Evolutionary conservation across 2,329 filamentous ascomycete genomes (phyloP).

Genomic region (Byssothecium circinans): DNA sequence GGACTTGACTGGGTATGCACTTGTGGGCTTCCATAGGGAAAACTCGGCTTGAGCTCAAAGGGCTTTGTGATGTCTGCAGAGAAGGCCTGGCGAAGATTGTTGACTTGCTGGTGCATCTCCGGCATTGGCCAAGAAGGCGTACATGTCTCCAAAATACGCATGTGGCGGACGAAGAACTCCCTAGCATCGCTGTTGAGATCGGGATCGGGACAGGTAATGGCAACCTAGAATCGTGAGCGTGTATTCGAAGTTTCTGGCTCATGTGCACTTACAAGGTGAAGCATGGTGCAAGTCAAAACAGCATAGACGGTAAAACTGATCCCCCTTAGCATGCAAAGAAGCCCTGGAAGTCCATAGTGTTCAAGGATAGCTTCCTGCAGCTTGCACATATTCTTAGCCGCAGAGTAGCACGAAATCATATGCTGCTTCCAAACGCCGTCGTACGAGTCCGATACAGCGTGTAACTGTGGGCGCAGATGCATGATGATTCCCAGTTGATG

Average conservation of each 20-base stretch:
- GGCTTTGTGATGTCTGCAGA: slow-evolving; percentile 82
- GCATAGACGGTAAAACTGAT: slow-evolving; percentile 96
- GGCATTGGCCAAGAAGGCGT: slow-evolving; percentile 83
- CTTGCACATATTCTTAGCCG: slow-evolving; percentile 82
- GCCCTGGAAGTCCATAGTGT: slow-evolving; percentile 73
- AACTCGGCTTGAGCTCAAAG: slow-evolving; percentile 85
- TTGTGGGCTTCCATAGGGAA: slow-evolving; percentile 81
- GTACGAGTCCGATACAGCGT: slow-evolving; percentile 71
- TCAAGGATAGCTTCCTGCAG: slow-evolving; percentile 81
- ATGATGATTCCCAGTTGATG: slow-evolving; percentile 84
- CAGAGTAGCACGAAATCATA: slow-evolving; percentile 81
- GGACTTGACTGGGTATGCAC: slow-evolving; percentile 64
- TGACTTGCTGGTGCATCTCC: slow-evolving; percentile 86
- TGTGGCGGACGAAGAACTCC: slow-evolving; percentile 88
- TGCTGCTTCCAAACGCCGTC: slow-evolving; percentile 84
- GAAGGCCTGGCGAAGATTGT: slow-evolving; percentile 86
- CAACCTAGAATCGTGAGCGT: too few species aligned
- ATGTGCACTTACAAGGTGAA: slow-evolving; percentile 89
- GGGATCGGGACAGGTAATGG: slow-evolving; percentile 88
- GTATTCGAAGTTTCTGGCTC: too few species aligned
- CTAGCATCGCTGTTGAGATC: slow-evolving; percentile 82
- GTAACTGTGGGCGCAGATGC: slow-evolving; percentile 82
- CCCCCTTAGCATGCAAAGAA: slow-evolving; percentile 89
- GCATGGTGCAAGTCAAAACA: slow-evolving; percentile 85
- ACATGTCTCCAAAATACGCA: slow-evolving; percentile 88